These are phyloP conservation scores for Spencermartinsiella ligniputridi DNA, from an alignment of 1,139 yeast species.

Conservation along the genomic window DNA sequence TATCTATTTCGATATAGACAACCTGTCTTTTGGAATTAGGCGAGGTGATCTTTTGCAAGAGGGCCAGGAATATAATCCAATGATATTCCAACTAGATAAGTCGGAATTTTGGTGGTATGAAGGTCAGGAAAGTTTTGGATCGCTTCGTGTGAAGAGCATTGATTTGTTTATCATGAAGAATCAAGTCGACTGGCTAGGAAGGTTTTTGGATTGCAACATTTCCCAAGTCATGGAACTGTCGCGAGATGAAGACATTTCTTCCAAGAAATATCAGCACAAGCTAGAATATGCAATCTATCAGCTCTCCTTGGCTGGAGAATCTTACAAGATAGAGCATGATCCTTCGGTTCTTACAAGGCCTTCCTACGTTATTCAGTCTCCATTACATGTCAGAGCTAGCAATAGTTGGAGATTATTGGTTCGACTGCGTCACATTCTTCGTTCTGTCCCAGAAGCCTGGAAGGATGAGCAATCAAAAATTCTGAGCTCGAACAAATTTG, in stretches of 20 bases:
- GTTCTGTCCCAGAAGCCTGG: conserved; percentile 58
- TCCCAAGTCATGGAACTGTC: conserved; percentile 15
- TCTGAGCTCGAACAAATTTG: conserved; percentile 28
- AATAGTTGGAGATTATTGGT: conserved; percentile 87
- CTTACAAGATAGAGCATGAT: conserved; percentile 65
- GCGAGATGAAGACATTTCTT: conserved; percentile 4
- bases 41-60: conserved; percentile 17
- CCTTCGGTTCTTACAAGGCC: conserved; percentile 90
- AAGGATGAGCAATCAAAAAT: conserved; percentile 21
- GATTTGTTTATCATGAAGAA: conserved; percentile 25
- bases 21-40: conserved; percentile 20
- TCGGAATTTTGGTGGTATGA: conserved; percentile 31
- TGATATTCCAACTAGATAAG: conserved; percentile 25
- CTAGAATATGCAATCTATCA: conserved; percentile 43
- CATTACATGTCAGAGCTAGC: conserved; percentile 69
- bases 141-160: conserved; percentile 26
- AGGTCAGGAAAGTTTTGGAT: conserved; percentile 22
- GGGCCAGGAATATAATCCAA: conserved; percentile 18
- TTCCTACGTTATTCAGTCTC: conserved; percentile 69
- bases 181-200: conserved; percentile 26
- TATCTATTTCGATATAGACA: conserved; percentile 22
- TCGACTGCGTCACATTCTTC: conserved; percentile 67
- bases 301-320: conserved; percentile 59
- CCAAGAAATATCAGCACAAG: conserved; percentile 12
- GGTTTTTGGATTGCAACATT: conserved; percentile 21